Evolutionary conservation across 345 rosid genomes (phyloP).

Genomic region (Carallia brachiata): DNA sequence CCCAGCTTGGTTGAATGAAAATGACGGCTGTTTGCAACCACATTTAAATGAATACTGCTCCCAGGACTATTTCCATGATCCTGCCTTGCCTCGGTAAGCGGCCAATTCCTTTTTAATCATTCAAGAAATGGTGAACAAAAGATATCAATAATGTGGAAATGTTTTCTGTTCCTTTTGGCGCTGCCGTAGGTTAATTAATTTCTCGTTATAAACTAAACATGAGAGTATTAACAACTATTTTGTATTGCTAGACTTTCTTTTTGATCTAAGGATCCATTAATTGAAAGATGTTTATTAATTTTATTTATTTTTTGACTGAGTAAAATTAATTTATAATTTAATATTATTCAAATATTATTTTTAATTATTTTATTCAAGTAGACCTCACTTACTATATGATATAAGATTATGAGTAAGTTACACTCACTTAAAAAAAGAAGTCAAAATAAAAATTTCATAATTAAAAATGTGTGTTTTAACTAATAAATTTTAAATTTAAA

Average conservation of each 20-base stretch:
- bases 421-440: no score
- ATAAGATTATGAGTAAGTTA: no score
- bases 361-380: no score
- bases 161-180: conserved; percentile 5
- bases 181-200: not conserved
- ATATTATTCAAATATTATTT: no score
- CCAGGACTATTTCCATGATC: conserved; percentile 48
- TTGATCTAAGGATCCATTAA: not conserved
- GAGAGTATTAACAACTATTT: not conserved
- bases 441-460: no score
- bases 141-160: conserved; percentile 1
- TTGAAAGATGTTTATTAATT: no score
- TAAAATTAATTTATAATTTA: no score
- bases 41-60: conserved; percentile 50
- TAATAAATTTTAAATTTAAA: no score
- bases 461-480: no score
- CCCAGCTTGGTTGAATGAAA: conserved; percentile 77
- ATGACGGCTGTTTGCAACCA: conserved; percentile 62
- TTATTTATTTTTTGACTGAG: no score
- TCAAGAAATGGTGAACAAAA: not conserved
- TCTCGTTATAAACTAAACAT: conserved; percentile 4
- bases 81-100: conserved; percentile 77
- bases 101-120: not conserved
- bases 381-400: no score
- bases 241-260: conserved; percentile 1